Evolutionary conservation across 1,284 basidiomycete genomes (phyloP), one percentile per base, ranked within the genome.

Genomic region (Porogramme epimiltina): DNA sequence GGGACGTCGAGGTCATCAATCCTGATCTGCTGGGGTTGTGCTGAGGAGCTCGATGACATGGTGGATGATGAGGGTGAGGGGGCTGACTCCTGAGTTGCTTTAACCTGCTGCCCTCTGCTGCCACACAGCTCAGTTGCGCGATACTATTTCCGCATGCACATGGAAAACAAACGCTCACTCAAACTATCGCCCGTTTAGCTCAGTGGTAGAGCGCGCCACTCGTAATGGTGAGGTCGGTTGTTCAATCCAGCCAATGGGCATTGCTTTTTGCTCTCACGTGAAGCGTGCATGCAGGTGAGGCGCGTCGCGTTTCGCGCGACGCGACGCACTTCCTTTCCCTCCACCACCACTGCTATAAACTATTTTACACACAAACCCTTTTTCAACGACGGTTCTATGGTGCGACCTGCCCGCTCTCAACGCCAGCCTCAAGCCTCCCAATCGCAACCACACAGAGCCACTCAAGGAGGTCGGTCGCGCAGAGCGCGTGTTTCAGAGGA

Each of bases 1-100:
- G 84, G 71, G 16, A 94, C 71, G 63, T 93, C 89, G 46, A 95
- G 78, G 69, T 95, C 93, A 4, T 82, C 75, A 24, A 95, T 76
- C 60, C 82, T 88, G 62, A 95, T 79, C 55, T 89, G 84, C 65
- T 93, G 89, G 42, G 81, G 60, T 54, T 67, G 64, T 31, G 60
- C 45, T 13, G 62, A 31, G 23, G 62, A 47, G 41, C 43, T 53
- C 25, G 63, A 62, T 15, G 62, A 54, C 64, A 65, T 67, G 33
- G 42, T 43, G 6, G 13, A 31, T 31, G 13, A 13, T 31, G 28
- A 13, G 28, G 6, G 8, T 28, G 20, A 41, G 45, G 13, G 8
- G 28, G 28, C 28, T 6, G 28, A 31, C 28, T 31, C n/a, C n/a
- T n/a, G n/a, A n/a, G n/a, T n/a, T n/a, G n/a, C n/a, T n/a, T n/a